Evolutionary conservation across 805 yeast genomes (phyloP), one percentile per base, ranked within the genome.

Genomic region (Saccharomycopsis sp.): DNA sequence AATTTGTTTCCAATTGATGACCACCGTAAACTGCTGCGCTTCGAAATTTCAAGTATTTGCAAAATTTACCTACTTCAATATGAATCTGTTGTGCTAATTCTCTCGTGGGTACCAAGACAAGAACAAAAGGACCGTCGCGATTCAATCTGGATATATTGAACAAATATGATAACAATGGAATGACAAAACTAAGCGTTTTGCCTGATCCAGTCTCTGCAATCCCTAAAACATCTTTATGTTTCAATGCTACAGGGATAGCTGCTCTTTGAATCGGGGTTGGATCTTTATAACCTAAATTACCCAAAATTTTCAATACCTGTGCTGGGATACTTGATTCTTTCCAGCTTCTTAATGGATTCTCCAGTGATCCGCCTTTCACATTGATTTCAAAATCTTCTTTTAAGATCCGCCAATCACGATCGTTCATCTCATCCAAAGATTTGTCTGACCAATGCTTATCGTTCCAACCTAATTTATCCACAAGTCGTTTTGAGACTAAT

Each of bases 181-280:
- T 61, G 8, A 85, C 59, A 61, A 81, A 90, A 2, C 94, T 82
- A 9, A 89, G 66, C 0, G 98, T 90, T 59, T 93, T 90, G 55
- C 98, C 98, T 1, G 95, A 85, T 9, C 98, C 98, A 0, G 98
- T 90, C 53, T 88, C 88, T 0, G 97, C 97, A n/a, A 89, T 74
- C 11, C 96, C 97, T 17, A 89, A 70, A 2, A 85, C 67, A 59
- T 90, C 96, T 20, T 76, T 62, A 2, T 71, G 65, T 0, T 65
- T 59, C 19, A 80, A 54, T 0, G 82, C 80, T 21, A 81, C 64
- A 0, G 97, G 96, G 3, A 90, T 77, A 0, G 96, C 73, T 0
- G 94, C 93, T 51, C 96, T 65, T 59, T 90, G 98, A 47, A 93
- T 83, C 0, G 97, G 93, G 0, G 97, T 85, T 3, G 97, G 97